Percentiles rank a stretch among this genome's conserved stretches.
phyloP scores from a whole-genome alignment of 306 rosid genomes.

The Urtica urens region DNA sequence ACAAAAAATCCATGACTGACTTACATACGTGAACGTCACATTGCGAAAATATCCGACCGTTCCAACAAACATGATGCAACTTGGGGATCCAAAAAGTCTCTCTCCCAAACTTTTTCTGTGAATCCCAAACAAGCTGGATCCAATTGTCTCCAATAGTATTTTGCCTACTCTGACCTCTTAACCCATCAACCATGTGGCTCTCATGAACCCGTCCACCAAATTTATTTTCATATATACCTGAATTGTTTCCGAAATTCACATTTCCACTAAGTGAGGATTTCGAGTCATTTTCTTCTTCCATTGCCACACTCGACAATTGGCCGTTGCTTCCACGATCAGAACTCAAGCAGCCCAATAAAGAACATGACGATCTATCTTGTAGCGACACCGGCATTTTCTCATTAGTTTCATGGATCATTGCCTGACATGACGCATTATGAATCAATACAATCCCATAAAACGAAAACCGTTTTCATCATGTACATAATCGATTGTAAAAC shows the following conservation, averaged over 20 bases:
- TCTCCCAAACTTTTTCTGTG: conserved; percentile 29
- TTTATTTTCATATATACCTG: conserved; percentile 13
- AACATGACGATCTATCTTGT: conserved; percentile 50
- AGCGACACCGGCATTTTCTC: conserved; percentile 51
- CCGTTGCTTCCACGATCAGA: conserved; percentile 24
- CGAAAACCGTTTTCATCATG: not conserved
- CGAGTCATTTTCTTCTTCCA: conserved; percentile 18
- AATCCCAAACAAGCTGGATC: conserved; percentile 41
- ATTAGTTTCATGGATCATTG: conserved; percentile 34
- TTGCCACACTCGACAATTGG: conserved; percentile 13
- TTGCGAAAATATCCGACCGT: conserved; percentile 43
- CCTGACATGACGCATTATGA: conserved; percentile 39
- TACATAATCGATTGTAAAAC: not conserved
- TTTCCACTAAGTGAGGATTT: conserved; percentile 28
- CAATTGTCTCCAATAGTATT: conserved; percentile 30
- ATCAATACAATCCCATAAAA: conserved; percentile 10
- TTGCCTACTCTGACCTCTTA: conserved; percentile 32
- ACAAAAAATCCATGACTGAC: conserved; percentile 43
- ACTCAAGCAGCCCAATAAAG: conserved; percentile 47
- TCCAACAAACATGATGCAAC: conserved; percentile 73
- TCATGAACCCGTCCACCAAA: conserved; percentile 24
- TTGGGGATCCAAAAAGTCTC: conserved; percentile 43
- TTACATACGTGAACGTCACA: conserved; percentile 97
- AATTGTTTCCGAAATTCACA: conserved; percentile 13
- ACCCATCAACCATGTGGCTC: conserved; percentile 35